Evolutionary conservation across 2,329 filamentous ascomycete genomes (phyloP).

Genomic region (Stagonosporopsis tanaceti): DNA sequence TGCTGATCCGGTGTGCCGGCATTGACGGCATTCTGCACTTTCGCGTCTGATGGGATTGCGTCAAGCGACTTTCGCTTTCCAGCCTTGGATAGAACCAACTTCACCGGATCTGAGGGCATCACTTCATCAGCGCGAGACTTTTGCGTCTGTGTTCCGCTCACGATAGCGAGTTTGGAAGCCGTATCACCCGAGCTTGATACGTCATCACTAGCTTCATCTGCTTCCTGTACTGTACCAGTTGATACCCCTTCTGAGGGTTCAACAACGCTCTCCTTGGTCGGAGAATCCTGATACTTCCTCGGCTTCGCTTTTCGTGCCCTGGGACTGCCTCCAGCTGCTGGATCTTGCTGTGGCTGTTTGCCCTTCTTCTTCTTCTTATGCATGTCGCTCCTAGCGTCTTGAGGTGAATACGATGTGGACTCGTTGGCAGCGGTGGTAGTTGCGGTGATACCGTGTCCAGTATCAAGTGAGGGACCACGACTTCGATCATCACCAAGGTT

Average conservation of each 20-base stretch:
- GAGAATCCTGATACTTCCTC: constrained; percentile 26
- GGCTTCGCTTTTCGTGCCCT: constrained; percentile 27
- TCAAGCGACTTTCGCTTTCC: neutral
- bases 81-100: neutral
- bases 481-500: constrained; percentile 6
- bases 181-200: neutral
- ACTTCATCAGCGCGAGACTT: neutral
- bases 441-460: neutral
- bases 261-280: constrained; percentile 14
- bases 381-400: constrained; percentile 48
- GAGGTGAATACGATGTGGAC: constrained; percentile 41
- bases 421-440: neutral
- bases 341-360: constrained; percentile 13
- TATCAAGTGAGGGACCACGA: constrained; percentile 1
- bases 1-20: neutral
- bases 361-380: constrained; percentile 22
- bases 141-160: neutral
- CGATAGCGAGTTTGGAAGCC: neutral
- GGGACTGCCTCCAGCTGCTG: constrained; percentile 21
- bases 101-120: neutral
- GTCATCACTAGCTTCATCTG: neutral
- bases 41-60: too few relatives aligned
- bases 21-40: neutral
- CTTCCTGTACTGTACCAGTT: neutral
- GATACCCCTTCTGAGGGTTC: neutral